A percentile compares a stretch with the other conserved stretches of the same genome.
phyloP scores from a whole-genome alignment of 1,284 basidiomycete species.

The Leccinum glutinopallens region DNA sequence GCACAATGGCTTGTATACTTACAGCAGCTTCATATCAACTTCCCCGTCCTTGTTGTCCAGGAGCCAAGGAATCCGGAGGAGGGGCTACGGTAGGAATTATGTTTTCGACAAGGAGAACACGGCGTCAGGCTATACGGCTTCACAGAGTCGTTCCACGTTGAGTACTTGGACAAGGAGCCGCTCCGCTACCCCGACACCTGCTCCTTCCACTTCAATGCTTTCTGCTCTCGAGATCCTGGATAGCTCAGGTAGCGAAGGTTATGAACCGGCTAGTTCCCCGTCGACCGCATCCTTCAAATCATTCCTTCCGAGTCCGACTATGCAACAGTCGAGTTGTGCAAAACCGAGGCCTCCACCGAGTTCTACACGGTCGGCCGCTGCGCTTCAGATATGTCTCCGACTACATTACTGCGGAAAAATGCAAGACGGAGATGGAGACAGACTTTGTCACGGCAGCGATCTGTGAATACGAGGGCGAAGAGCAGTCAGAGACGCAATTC shows the following conservation, averaged over 20 bases:
- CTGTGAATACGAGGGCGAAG: constrained; percentile 44
- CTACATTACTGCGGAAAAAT: constrained; percentile 53
- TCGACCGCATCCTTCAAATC: constrained; percentile 46
- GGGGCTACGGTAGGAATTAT: constrained; percentile 42
- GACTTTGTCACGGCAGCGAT: constrained; percentile 55
- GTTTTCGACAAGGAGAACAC: constrained; percentile 60
- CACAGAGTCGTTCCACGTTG: constrained; percentile 37
- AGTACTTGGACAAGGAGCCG: constrained; percentile 40
- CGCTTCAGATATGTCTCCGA: constrained; percentile 41
- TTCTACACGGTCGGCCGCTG: constrained; percentile 50
- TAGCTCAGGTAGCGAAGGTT: constrained; percentile 37
- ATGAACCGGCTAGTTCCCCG: constrained; percentile 39
- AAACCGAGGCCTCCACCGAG: constrained; percentile 46
- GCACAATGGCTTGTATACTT: constrained; percentile 44
- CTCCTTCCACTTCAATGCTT: constrained; percentile 28
- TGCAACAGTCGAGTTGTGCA: constrained; percentile 50
- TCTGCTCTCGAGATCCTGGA: constrained; percentile 37
- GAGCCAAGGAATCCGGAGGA: constrained; percentile 58
- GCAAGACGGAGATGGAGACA: constrained; percentile 49
- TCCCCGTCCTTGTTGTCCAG: constrained; percentile 51
- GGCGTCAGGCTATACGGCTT: constrained; percentile 30
- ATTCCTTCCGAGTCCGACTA: constrained; percentile 59
- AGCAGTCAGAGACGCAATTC: constrained; percentile 49
- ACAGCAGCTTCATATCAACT: constrained; percentile 33
- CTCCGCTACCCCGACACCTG: constrained; percentile 34